Percentiles rank a stretch among this genome's conserved stretches.
These are phyloP conservation scores for Escovopsis sp. DNA, from an alignment of 2,329 filamentous ascomycete genomes.

Conservation along the genomic window DNA sequence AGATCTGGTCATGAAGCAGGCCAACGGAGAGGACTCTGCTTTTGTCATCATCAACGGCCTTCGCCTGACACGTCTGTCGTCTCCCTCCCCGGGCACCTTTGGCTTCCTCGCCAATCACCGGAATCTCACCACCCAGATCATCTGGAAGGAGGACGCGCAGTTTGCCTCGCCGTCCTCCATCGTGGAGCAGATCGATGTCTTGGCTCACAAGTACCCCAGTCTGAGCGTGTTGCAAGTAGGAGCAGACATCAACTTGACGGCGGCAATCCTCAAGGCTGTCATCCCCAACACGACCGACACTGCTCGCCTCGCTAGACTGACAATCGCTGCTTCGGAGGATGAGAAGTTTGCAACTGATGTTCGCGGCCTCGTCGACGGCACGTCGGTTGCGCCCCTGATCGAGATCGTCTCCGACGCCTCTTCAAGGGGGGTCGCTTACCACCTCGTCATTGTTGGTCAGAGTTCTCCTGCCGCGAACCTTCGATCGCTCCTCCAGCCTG, in stretches of 20 bases:
- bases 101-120: slow-evolving; percentile 34
- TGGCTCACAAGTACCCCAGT: slow-evolving; percentile 25
- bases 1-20: slow-evolving; percentile 28
- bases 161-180: slow-evolving; percentile 12
- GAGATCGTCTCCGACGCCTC: slow-evolving; percentile 14
- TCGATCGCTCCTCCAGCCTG: slow-evolving; percentile 13
- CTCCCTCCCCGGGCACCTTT: slow-evolving; percentile 11
- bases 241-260: slow-evolving; percentile 9
- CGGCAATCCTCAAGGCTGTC: slow-evolving; percentile 15
- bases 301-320: slow-evolving; percentile 21
- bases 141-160: slow-evolving; percentile 28
- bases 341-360: slow-evolving; percentile 3
- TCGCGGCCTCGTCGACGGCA: slow-evolving; percentile 6
- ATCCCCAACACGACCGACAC: slow-evolving; percentile 9
- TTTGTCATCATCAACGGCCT: slow-evolving; percentile 32
- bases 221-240: slow-evolving; percentile 27
- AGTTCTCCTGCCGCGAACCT: slow-evolving; percentile 7
- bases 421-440: slow-evolving; percentile 15
- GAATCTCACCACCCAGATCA: slow-evolving; percentile 32
- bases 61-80: slow-evolving; percentile 23
- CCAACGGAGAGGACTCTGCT: slow-evolving; percentile 17
- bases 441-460: slow-evolving; percentile 17
- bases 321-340: slow-evolving; percentile 11
- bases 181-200: slow-evolving; percentile 15
- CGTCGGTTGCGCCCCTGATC: slow-evolving; percentile 11